Evolutionary conservation across 108 stramenopile genomes (phyloP).

Genomic region (Cyclotella choctawhatcheeana): DNA sequence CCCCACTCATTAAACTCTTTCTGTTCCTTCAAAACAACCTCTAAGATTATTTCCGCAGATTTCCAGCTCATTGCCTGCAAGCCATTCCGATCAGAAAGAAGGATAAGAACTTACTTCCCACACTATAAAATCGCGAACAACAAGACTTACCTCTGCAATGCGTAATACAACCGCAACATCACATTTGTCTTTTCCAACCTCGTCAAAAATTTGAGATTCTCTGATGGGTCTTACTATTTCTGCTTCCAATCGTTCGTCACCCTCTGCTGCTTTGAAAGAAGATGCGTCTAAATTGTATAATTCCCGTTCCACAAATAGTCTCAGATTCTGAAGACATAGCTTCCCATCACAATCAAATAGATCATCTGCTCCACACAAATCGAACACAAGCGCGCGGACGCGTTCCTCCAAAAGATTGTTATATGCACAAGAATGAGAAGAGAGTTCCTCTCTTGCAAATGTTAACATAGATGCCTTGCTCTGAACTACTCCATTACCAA

Average conservation of each 20-base stretch:
- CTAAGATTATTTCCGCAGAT: slow-evolving; percentile 64
- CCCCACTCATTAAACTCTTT: slow-evolving; percentile 88
- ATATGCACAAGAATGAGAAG: slow-evolving; percentile 65
- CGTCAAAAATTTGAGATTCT: slow-evolving; percentile 56
- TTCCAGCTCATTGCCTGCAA: slow-evolving; percentile 55
- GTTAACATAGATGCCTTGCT: slow-evolving; percentile 65
- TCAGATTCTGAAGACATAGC: slow-evolving; percentile 61
- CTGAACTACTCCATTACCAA: slow-evolving; percentile 12
- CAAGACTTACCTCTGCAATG: slow-evolving; percentile 33
- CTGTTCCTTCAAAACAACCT: slow-evolving; percentile 41
- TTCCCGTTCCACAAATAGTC: slow-evolving; percentile 70
- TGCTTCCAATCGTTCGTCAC: slow-evolving; percentile 68
- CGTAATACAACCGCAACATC: slow-evolving; percentile 60
- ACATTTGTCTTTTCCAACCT: slow-evolving; percentile 64
- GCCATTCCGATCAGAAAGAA: too few relatives aligned
- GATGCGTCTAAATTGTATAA: slow-evolving; percentile 66
- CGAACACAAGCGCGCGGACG: slow-evolving; percentile 46
- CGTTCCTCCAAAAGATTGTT: slow-evolving; percentile 48
- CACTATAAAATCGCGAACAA: too few relatives aligned
- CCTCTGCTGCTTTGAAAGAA: slow-evolving; percentile 59
- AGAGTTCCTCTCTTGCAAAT: slow-evolving; percentile 78
- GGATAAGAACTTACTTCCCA: too few relatives aligned
- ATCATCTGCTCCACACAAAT: slow-evolving; percentile 69
- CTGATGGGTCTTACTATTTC: slow-evolving; percentile 62
- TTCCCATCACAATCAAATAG: slow-evolving; percentile 47